Base-by-base conservation (phyloP, 139 green algal species). In the Chlorella sp. region DNA sequence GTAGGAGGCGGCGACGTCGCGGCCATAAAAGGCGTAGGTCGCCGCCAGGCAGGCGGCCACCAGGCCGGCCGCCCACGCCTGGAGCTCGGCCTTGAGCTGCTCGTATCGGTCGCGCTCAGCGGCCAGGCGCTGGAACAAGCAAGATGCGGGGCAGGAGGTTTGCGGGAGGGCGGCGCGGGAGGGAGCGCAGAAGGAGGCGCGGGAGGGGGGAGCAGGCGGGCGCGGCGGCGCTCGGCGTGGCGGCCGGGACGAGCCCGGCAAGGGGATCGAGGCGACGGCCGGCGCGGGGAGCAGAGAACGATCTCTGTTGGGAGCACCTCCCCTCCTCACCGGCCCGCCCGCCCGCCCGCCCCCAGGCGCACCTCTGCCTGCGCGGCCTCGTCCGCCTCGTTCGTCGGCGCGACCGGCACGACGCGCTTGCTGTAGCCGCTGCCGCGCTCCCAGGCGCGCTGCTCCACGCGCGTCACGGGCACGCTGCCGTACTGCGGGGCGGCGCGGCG, bases 1-100 rank as follows among this genome's bases (percentile, higher is more conserved):
- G 77, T 97, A 98, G 74, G 87, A 94, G 23, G 79, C 82, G 11
- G 89, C 86, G 3, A 92, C 79, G 35, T 97, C 88, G 58, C 75
- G 87, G 14, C 73, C 79, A 67, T 94, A 95, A 35, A 89, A 81
- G 25, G 56, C 62, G 73, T 90, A 87, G 21, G 84, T 87, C 40
- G 75, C 71, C 0, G 65, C 81, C 23, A 78, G 74, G 55, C 88
- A 85, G 0, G 82, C 40, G 0, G 73, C 67, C 1, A 82, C 82
- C 2, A 90, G 73, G 5, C 45, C 87, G 0, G 90, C 43, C 2
- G 82, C 87, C 89, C 89, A 96, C 0, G 59, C 58, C 80, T 90
- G 83, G 42, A 91, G 87, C 62, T 93, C 88, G 9, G 60, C 33
- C 77, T 94, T 94, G 17, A 91, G 61, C 43, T 76, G 11, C 25